Evolutionary conservation across 2,329 filamentous ascomycete genomes (phyloP), one percentile per base, ranked within the genome.

Genomic region (Epicoccum nigrum): DNA sequence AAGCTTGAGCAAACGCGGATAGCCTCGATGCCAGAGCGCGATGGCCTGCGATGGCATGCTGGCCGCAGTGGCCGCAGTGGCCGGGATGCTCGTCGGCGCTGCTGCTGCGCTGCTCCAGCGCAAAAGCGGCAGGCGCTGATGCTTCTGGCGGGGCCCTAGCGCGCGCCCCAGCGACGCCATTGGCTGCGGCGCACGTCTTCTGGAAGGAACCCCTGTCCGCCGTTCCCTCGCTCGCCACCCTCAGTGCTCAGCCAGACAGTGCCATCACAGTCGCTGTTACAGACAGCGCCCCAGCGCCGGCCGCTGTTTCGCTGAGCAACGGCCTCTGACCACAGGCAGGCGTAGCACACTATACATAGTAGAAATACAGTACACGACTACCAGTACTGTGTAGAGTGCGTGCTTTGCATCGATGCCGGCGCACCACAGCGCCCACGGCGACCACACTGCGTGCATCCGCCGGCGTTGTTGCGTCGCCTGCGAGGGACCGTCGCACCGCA

Each of bases 101-200:
- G 39, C 45, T 33, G 39, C 30, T 11, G 31, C 41, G 32, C 28
- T 27, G 13, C 25, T 13, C 43, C 43, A 37, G 28, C 13, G 43
- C 43, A 52, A 59, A 59, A 56, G 55, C 55, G 48, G 55, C 53
- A 54, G 55, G 37, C 34, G 51, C 35, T 52, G 43, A 32, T 39
- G 43, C 43, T 52, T 52, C 49, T 52, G 40, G 54, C 45, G 34
- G 15, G 15, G 23, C 2, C 28, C 49, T 43, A 47, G 54, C 37
- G 30, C 35, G 4, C 5, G 1, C 15, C 1, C 19, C n/a, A 9
- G 4, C 30, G 16, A 5, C 4, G 4, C 20, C n/a, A 50, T 54
- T 59, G 47, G 51, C 41, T n/a, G 30, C 47, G 13, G 16, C 15
- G 15, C 31, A 20, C 44, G 23, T 39, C 41, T 43, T 50, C 38